Conservation (phyloP, 2,329 filamentous ascomycete genomes). For the Capronia americana region DNA sequence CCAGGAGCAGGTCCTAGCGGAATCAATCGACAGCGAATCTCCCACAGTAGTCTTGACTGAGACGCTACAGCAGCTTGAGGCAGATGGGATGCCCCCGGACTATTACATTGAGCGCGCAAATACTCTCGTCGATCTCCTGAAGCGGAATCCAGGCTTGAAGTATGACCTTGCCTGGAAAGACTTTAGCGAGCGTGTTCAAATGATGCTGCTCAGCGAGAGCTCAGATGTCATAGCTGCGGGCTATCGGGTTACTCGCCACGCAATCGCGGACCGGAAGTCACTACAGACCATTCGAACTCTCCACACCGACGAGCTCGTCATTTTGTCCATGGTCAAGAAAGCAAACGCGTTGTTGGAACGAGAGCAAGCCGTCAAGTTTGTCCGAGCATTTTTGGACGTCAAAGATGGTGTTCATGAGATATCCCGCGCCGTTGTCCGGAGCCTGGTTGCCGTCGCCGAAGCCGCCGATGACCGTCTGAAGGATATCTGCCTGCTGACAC, state of each 20-base stretch:
- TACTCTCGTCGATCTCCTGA: conserved; percentile 93
- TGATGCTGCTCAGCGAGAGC: conserved; percentile 94
- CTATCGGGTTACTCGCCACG: conserved; percentile 90
- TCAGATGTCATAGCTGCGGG: conserved; percentile 94
- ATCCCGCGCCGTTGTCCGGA: conserved; percentile 83
- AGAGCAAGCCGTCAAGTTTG: conserved; percentile 95
- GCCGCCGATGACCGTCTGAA: conserved; percentile 83
- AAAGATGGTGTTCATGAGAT: conserved; percentile 90
- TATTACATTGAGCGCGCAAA: conserved; percentile 96
- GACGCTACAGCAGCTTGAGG: conserved; percentile 85
- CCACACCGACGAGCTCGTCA: conserved; percentile 91
- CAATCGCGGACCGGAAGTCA: conserved; percentile 89
- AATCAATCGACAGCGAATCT: conserved; percentile 71
- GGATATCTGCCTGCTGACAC: conserved; percentile 88
- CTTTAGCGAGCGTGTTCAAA: conserved; percentile 91
- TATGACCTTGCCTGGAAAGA: conserved; percentile 96
- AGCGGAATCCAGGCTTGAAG: conserved; percentile 87
- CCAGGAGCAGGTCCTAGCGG: conserved; percentile 65
- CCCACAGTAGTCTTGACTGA: conserved; percentile 91
- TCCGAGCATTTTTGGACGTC: conserved; percentile 92
- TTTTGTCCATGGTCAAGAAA: conserved; percentile 91
- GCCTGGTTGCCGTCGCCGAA: conserved; percentile 88
- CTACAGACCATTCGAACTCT: conserved; percentile 84
- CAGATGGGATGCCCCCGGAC: conserved; percentile 85
- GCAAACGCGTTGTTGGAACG: conserved; percentile 96